Conservation (phyloP, 352 stramenopile species). For the Pythium graminicola region DNA sequence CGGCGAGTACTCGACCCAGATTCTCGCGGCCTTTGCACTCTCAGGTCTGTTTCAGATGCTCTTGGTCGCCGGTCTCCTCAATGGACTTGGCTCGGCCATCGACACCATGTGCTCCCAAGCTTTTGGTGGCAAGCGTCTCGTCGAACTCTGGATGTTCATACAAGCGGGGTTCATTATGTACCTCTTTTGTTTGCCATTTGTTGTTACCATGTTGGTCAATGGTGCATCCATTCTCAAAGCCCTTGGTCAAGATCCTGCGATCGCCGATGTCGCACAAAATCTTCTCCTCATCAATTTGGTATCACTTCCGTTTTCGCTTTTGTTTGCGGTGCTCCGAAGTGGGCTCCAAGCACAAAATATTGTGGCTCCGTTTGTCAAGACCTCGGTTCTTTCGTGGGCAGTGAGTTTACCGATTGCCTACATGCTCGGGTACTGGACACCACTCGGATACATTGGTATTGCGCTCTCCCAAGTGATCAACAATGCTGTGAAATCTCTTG, state of each 20-base stretch:
- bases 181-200: slow-evolving; percentile 30
- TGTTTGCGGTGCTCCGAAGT: slow-evolving; percentile 54
- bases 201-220: slow-evolving; percentile 33
- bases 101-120: slow-evolving; percentile 64
- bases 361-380: slow-evolving; percentile 44
- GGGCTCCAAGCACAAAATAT: slow-evolving; percentile 66
- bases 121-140: slow-evolving; percentile 48
- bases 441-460: slow-evolving; percentile 56
- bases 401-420: slow-evolving; percentile 46
- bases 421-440: slow-evolving; percentile 46
- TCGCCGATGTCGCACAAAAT: slow-evolving; percentile 35
- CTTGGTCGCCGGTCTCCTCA: slow-evolving; percentile 41
- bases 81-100: slow-evolving; percentile 45
- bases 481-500: slow-evolving; percentile 38
- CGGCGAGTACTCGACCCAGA: slow-evolving; percentile 39
- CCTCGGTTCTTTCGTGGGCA: slow-evolving; percentile 41
- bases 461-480: slow-evolving; percentile 42
- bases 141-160: slow-evolving; percentile 56
- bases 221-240: slow-evolving; percentile 38
- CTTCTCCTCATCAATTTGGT: slow-evolving; percentile 40
- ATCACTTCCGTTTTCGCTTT: slow-evolving; percentile 43
- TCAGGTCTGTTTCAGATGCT: slow-evolving; percentile 46
- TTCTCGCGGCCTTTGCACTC: slow-evolving; percentile 53
- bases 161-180: slow-evolving; percentile 54
- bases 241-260: slow-evolving; percentile 48